Percentiles rank a stretch among this genome's conserved stretches.
Evolutionary conservation across 2,329 filamentous ascomycete species (phyloP).

Genomic region (Zymoseptoria crescenta): DNA sequence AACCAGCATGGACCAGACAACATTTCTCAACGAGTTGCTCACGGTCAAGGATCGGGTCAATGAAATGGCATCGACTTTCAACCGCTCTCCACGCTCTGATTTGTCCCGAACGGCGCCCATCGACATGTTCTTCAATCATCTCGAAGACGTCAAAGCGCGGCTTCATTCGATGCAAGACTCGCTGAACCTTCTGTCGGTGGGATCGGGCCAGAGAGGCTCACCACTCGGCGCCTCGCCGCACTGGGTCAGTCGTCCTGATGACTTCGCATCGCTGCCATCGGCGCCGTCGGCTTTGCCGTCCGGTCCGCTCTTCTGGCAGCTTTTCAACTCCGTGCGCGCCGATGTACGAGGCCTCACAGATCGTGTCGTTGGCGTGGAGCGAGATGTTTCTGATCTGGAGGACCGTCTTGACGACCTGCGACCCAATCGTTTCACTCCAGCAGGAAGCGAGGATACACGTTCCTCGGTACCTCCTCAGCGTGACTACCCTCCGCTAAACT

Average conservation of each 20-base stretch:
- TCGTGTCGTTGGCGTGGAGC: slow-evolving; percentile 15
- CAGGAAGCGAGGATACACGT: slow-evolving; percentile 9
- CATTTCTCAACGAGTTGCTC: slow-evolving; percentile 20
- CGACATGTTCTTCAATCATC: slow-evolving; percentile 8
- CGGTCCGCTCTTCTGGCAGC: slow-evolving; percentile 18
- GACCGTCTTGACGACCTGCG: slow-evolving; percentile 16
- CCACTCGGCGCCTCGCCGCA: neutral
- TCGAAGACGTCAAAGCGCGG: slow-evolving; percentile 10
- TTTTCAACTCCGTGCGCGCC: slow-evolving; percentile 16
- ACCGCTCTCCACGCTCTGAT: neutral
- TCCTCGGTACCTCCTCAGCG: neutral
- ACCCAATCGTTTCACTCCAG: slow-evolving; percentile 14
- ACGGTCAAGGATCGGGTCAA: slow-evolving; percentile 18
- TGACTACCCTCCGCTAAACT: neutral
- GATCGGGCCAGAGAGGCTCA: neutral
- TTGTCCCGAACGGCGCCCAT: neutral
- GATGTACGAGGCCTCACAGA: slow-evolving; percentile 13
- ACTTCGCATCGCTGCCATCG: neutral
- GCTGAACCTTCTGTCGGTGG: neutral
- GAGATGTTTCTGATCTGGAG: slow-evolving; percentile 17
- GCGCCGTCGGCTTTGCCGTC: slow-evolving; percentile 8
- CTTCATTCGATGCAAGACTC: slow-evolving; percentile 9
- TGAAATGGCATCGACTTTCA: slow-evolving; percentile 14
- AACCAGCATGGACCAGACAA: slow-evolving; percentile 19
- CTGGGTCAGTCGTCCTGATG: neutral